Percentiles rank a stretch among this genome's conserved stretches.
Conservation (phyloP, 225 moss, liverwort and hornwort genomes). For the Polytrichum commune region DNA sequence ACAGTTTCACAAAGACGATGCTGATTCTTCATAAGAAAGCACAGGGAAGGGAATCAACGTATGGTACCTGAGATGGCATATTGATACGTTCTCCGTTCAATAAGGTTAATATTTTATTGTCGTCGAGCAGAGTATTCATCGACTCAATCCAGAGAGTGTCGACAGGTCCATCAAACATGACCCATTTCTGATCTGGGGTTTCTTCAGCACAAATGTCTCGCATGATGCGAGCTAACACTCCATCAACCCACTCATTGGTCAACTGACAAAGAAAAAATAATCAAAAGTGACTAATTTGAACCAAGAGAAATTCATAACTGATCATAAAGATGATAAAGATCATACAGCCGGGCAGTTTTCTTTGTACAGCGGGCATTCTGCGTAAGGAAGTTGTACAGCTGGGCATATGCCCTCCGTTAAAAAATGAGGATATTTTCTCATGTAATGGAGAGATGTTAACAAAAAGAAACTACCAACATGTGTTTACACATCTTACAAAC, state of each 20-base stretch:
- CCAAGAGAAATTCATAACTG: too few relatives aligned
- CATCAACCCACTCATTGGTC: conserved; percentile 78
- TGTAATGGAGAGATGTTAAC: too few relatives aligned
- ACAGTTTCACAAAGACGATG: neutral
- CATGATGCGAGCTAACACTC: conserved; percentile 75
- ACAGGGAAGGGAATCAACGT: neutral
- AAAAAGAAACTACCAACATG: too few relatives aligned
- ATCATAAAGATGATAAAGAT: too few relatives aligned
- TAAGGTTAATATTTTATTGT: conserved; percentile 78
- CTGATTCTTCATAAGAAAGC: neutral
- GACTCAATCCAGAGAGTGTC: conserved; percentile 90
- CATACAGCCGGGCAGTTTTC: too few relatives aligned
- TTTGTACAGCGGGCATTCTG: too few relatives aligned
- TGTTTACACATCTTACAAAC: too few relatives aligned
- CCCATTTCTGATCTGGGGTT: conserved; percentile 68
- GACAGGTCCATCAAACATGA: conserved; percentile 85
- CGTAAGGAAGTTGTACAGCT: too few relatives aligned
- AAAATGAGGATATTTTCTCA: too few relatives aligned
- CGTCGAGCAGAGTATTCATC: conserved; percentile 81
- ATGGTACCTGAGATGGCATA: conserved; percentile 63
- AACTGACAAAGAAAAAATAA: conserved; percentile 17
- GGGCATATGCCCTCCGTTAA: too few relatives aligned
- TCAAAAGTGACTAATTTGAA: neutral
- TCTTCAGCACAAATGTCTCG: conserved; percentile 75
- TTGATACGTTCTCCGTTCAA: conserved; percentile 79